Base-by-base conservation (phyloP, 306 rosid species). In the Ammopiptanthus mongolicus region DNA sequence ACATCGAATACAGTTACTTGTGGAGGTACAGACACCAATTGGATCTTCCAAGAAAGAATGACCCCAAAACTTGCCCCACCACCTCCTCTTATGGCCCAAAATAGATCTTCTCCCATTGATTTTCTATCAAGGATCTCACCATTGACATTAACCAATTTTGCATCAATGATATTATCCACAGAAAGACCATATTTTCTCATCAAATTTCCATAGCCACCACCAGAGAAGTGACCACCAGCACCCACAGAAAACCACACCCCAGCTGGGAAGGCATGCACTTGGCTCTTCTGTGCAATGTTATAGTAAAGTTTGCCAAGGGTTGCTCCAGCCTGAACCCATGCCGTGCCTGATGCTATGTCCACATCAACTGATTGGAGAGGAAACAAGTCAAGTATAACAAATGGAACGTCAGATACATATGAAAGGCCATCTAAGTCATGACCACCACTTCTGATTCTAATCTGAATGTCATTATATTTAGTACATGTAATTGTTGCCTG, bases 171-270 rank as follows among this genome's bases (percentile, higher is more conserved):
- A 50, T 93, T 75, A 51, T 93, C 98, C 1, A 81, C 83, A 0
- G 98, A 75, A 22, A 91, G 88, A 9, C 98, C 97, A 68, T 80
- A 84, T 68, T 89, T 93, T 74, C 97, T 86, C 81, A 93, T 23
- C 82, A 93, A n/a, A 65, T 80, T 89, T 0, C 98, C 96, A 21
- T 93, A 91, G 0, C 98, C 98, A 17, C 97, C 97, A 2, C 93
- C 93, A 18, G 88, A 83, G 13, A 91, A 13, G 31, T 93, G 96
- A 0, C 98, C 96, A 4, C 97, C 96, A 1, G 70, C 50, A 2
- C 93, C 97, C 2, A 93, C 37, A 0, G 90, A 36, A n/a, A 70
- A 19, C 7, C 97, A 84, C 2, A 88, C 57, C 6, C 98, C 92
- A 0, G 86, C 87, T 0, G 97, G 91, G 60, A 84, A 84, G 0